Conservation (phyloP, 495 filamentous ascomycete species). For the Penicillium samsonianum region DNA sequence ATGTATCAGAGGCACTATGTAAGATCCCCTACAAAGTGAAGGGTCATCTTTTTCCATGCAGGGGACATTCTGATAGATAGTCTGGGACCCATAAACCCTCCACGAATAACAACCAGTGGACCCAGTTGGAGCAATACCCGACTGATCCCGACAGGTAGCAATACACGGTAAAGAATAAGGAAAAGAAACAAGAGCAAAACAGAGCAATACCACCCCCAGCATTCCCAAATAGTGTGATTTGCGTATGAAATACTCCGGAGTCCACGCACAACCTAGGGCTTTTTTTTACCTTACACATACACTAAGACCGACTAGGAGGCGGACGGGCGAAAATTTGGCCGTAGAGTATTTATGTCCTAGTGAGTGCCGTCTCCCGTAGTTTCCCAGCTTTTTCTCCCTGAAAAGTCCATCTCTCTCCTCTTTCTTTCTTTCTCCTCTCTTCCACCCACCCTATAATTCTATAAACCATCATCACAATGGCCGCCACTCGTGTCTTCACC, state of each 20-base stretch:
- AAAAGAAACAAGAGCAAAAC: no score
- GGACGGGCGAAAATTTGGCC: slow-evolving; percentile 50
- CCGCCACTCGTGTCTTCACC: slow-evolving; percentile 69
- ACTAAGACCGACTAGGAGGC: slow-evolving; percentile 42
- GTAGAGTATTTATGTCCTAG: slow-evolving; percentile 48
- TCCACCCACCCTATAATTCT: slow-evolving; percentile 20
- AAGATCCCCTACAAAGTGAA: no score
- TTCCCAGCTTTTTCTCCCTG: slow-evolving; percentile 48
- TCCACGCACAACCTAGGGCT: slow-evolving; percentile 41
- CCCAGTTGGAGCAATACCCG: slow-evolving; percentile 10
- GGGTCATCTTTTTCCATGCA: no score
- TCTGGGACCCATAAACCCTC: slow-evolving; percentile 5
- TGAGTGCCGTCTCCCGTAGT: slow-evolving; percentile 37
- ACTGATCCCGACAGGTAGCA: slow-evolving; percentile 21
- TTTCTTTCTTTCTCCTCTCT: slow-evolving; percentile 31
- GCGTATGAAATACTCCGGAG: no score
- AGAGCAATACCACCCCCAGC: no score
- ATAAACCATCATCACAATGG: slow-evolving; percentile 60
- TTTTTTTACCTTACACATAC: slow-evolving; percentile 32
- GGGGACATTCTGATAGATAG: slow-evolving; percentile 10
- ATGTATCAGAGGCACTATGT: no score
- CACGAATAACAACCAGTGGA: background rate
- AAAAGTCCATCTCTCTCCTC: slow-evolving; percentile 35
- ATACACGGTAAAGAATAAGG: no score
- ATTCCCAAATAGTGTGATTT: slow-evolving; percentile 26